Conservation (phyloP, 805 yeast genomes). For the Starmerella lactis-condensi region DNA sequence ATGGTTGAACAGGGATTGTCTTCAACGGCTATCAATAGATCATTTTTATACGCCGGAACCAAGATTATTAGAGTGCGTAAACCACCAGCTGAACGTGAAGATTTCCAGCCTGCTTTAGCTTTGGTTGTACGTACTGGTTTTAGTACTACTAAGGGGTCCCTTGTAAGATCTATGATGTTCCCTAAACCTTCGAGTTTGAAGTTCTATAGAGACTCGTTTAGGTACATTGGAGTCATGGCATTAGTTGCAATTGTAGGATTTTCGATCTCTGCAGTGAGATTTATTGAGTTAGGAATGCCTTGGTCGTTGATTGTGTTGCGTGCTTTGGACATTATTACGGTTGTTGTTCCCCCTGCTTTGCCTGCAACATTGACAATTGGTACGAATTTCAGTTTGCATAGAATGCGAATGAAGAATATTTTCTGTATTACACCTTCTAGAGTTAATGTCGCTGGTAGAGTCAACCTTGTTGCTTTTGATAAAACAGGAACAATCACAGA, state of each 20-base stretch:
- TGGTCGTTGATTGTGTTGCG: slow-evolving; percentile 56
- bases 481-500: slow-evolving; percentile 96
- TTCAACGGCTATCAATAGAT: slow-evolving; percentile 7
- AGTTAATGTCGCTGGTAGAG: slow-evolving; percentile 88
- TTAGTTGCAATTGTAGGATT: slow-evolving; percentile 72
- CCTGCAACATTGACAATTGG: slow-evolving; percentile 97
- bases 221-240: slow-evolving; percentile 89
- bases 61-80: slow-evolving; percentile 67
- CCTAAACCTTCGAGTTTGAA: slow-evolving; percentile 90
- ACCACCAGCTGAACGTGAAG: slow-evolving; percentile 33
- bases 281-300: slow-evolving; percentile 56
- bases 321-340: slow-evolving; percentile 84
- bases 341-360: slow-evolving; percentile 95
- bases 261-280: slow-evolving; percentile 61
- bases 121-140: slow-evolving; percentile 81
- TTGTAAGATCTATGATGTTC: slow-evolving; percentile 86
- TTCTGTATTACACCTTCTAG: slow-evolving; percentile 89
- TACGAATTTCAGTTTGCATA: slow-evolving; percentile 70
- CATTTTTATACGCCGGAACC: slow-evolving; percentile 70
- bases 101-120: slow-evolving; percentile 60
- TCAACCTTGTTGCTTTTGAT: slow-evolving; percentile 82
- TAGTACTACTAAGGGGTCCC: slow-evolving; percentile 85
- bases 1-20: slow-evolving; percentile 31
- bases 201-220: slow-evolving; percentile 85
- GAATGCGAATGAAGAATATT: slow-evolving; percentile 49